Evolutionary conservation across 805 yeast species (phyloP).

Genomic region (Lipomyces starkeyi): DNA sequence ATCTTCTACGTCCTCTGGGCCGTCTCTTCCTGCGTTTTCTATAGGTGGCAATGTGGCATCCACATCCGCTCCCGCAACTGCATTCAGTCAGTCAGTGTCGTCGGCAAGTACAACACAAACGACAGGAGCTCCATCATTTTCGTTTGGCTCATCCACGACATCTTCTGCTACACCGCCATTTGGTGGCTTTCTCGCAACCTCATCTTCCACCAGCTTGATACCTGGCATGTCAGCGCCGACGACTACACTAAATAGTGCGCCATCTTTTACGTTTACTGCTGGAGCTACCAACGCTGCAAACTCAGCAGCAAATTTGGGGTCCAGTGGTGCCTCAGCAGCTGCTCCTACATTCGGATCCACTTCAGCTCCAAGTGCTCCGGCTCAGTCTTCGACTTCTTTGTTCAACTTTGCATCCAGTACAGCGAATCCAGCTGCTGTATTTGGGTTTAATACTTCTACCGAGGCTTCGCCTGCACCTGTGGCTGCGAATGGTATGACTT

Average conservation of each 20-base stretch:
- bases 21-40: slow-evolving; percentile 9
- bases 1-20: neutral
- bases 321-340: slow-evolving; percentile 6
- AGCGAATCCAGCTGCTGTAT: slow-evolving; percentile 31
- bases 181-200: slow-evolving; percentile 1
- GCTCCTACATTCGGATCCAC: slow-evolving; percentile 17
- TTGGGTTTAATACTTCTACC: slow-evolving; percentile 26
- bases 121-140: slow-evolving; percentile 10
- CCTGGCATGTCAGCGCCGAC: slow-evolving; percentile 1
- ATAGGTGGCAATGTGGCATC: slow-evolving; percentile 3
- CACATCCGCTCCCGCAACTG: slow-evolving; percentile 10
- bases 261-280: slow-evolving; percentile 3
- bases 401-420: slow-evolving; percentile 16
- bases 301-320: neutral
- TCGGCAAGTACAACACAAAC: slow-evolving; percentile 10
- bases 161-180: slow-evolving; percentile 15
- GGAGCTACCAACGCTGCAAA: neutral
- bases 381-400: slow-evolving; percentile 11
- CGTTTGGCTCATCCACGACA: slow-evolving; percentile 21
- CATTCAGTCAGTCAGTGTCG: slow-evolving; percentile 3
- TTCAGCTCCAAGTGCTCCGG: slow-evolving; percentile 4
- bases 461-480: neutral
- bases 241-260: neutral
- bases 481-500: neutral
- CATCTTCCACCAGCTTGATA: neutral